These are phyloP conservation scores for Angomonas desouzai DNA, from an alignment of 208 protist genomes.

Conservation along the genomic window DNA sequence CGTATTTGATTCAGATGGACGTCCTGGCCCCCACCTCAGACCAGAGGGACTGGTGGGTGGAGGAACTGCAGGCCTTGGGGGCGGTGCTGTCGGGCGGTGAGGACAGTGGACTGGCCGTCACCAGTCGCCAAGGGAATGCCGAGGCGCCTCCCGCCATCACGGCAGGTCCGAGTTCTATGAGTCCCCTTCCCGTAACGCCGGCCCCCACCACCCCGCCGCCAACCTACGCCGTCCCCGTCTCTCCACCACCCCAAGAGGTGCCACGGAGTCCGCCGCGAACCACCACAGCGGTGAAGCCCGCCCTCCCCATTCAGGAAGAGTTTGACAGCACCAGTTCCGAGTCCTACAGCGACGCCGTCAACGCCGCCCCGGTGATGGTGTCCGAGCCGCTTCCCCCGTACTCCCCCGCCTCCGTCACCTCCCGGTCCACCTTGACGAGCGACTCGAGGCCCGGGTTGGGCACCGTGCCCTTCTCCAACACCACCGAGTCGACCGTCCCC, in stretches of 20 bases:
- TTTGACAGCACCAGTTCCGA: constrained; percentile 3
- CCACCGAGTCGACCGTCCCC: neutral
- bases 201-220: neutral
- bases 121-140: neutral
- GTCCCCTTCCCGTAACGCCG: neutral
- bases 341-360: constrained; percentile 2
- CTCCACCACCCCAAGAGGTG: neutral
- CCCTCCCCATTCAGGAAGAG: constrained; percentile 2
- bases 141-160: neutral
- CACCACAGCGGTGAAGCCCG: neutral
- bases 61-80: constrained; percentile 12
- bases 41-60: constrained; percentile 15
- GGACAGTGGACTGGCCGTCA: neutral
- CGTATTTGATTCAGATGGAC: constrained; percentile 14
- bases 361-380: neutral
- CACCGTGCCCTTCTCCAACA: neutral
- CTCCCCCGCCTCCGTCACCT: neutral
- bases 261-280: neutral
- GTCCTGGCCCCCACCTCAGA: constrained; percentile 7
- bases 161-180: neutral
- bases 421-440: neutral
- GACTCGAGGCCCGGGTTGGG: neutral
- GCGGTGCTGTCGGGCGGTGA: neutral
- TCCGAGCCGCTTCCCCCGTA: neutral
- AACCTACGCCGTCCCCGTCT: neutral